Evolutionary conservation across 805 yeast species (phyloP).

Genomic region (Tetrapisispora taiwanensis): DNA sequence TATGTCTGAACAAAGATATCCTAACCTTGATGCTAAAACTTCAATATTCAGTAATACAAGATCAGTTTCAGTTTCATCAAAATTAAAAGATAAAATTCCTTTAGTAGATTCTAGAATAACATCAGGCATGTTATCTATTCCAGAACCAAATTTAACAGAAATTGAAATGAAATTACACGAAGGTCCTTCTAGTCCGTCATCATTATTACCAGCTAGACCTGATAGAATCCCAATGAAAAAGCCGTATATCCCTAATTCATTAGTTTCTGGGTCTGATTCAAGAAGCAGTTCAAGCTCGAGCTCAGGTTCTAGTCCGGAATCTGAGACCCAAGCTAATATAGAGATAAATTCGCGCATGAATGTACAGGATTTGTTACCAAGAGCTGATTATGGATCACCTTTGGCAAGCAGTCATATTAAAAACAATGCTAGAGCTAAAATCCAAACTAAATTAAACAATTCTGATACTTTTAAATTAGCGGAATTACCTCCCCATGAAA

Average conservation of each 20-base stretch:
- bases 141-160: slow-evolving; percentile 35
- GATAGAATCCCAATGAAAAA: slow-evolving; percentile 30
- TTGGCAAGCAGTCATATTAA: slow-evolving; percentile 15
- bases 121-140: slow-evolving; percentile 36
- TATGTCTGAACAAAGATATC: slow-evolving; percentile 17
- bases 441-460: not conserved
- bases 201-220: slow-evolving; percentile 25
- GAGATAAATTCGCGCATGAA: not conserved
- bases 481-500: not conserved
- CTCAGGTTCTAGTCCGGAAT: not conserved
- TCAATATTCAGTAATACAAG: not conserved
- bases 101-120: slow-evolving; percentile 29
- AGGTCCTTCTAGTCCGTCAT: slow-evolving; percentile 32
- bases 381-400: slow-evolving; percentile 22
- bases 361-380: not conserved
- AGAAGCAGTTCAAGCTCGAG: not conserved
- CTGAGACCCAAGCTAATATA: not conserved
- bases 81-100: slow-evolving; percentile 2
- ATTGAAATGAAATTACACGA: slow-evolving; percentile 31
- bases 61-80: not conserved
- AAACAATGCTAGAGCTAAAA: not conserved
- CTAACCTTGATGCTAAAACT: not conserved
- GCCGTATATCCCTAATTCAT: slow-evolving; percentile 14
- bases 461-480: not conserved
- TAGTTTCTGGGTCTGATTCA: not conserved